A percentile compares a stretch with the other conserved stretches of the same genome.
These are phyloP conservation scores for Cadophora sp. DNA, from an alignment of 2,329 filamentous ascomycete genomes.

Conservation along the genomic window DNA sequence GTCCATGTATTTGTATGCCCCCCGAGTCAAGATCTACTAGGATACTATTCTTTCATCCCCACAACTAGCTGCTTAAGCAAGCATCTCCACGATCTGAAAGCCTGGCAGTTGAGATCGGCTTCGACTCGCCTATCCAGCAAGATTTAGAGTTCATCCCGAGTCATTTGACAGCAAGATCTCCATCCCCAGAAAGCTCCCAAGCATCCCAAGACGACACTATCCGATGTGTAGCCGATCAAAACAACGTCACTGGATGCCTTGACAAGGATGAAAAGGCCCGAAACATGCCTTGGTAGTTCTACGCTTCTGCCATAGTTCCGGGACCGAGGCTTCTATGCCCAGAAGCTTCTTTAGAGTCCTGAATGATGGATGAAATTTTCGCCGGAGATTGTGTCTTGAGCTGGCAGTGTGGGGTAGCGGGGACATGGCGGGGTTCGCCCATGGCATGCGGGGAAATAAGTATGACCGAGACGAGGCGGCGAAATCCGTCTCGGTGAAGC, in stretches of 20 bases:
- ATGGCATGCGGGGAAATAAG: background rate
- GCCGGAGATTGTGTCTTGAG: background rate
- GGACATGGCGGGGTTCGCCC: slow-evolving; percentile 2
- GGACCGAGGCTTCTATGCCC: background rate
- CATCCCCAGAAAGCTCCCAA: background rate
- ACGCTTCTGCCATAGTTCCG: background rate
- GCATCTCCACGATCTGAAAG: slow-evolving; percentile 7
- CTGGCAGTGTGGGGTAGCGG: background rate
- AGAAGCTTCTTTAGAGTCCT: slow-evolving; percentile 5
- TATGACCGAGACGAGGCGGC: background rate
- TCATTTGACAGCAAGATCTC: slow-evolving; percentile 5
- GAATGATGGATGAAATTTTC: background rate
- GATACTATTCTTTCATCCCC: background rate
- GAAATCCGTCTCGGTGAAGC: background rate
- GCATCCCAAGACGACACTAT: background rate
- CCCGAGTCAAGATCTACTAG: background rate
- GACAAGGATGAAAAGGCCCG: slow-evolving; percentile 17
- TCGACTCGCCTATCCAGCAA: background rate
- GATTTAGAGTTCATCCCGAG: background rate
- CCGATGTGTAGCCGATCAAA: background rate
- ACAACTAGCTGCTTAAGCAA: background rate
- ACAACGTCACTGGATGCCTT: slow-evolving; percentile 10
- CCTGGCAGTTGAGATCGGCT: slow-evolving; percentile 11
- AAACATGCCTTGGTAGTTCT: slow-evolving; percentile 1
- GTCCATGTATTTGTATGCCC: background rate